phyloP scores from a whole-genome alignment of 495 filamentous ascomycete genomes.

The Aspergillus heteromorphus region DNA sequence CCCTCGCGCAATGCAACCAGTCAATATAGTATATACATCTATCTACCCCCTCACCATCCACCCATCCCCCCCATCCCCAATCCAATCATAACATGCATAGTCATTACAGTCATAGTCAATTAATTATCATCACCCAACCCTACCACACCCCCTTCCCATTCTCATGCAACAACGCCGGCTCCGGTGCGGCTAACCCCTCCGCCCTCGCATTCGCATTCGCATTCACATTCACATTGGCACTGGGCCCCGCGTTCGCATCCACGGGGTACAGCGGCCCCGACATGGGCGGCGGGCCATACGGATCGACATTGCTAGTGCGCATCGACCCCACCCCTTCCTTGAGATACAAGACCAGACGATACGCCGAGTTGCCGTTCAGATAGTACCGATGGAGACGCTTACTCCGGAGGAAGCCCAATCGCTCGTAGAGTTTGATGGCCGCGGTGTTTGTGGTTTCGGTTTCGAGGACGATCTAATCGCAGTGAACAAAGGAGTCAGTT shows the following conservation, averaged over 20 bases:
- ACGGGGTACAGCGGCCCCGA: not conserved
- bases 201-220: not conserved
- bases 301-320: constrained; percentile 33
- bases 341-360: constrained; percentile 77
- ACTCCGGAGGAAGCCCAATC: constrained; percentile 85
- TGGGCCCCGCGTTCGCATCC: not conserved
- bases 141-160: constrained; percentile 17
- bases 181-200: constrained; percentile 4
- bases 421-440: constrained; percentile 89
- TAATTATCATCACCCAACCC: not conserved
- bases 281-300: constrained; percentile 24
- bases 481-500: not conserved
- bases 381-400: constrained; percentile 96
- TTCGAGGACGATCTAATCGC: constrained; percentile 75
- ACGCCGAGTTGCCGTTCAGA: constrained; percentile 92
- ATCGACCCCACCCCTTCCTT: constrained; percentile 53
- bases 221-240: not conserved
- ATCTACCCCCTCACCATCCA: not conserved
- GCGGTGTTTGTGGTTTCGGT: constrained; percentile 93
- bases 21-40: constrained; percentile 5
- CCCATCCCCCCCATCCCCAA: not conserved
- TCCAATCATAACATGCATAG: not conserved
- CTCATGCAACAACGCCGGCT: constrained; percentile 19
- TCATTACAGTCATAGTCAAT: not conserved
- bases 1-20: too few species aligned